Evolutionary conservation across 148 eudicot genomes (phyloP).

Genomic region (Mesembryanthemum crystallinum): DNA sequence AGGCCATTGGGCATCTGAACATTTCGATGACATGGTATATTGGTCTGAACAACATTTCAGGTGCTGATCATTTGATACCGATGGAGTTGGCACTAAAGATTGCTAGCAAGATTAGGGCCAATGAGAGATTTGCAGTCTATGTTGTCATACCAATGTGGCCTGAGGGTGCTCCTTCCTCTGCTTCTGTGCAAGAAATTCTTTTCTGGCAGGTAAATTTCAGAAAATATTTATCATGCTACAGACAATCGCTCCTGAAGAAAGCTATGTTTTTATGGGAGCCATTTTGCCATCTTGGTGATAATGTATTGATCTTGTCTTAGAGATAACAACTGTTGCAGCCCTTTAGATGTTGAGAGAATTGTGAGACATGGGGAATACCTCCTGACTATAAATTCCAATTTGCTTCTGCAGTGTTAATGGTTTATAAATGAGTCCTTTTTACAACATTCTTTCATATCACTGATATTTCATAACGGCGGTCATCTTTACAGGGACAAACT

Average conservation of each 20-base stretch:
- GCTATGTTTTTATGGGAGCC: too few relatives aligned
- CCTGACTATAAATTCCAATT: too few relatives aligned
- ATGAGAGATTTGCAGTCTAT: slow-evolving; percentile 58
- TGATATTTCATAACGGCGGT: neutral
- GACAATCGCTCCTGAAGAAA: too few relatives aligned
- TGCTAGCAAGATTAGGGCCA: slow-evolving; percentile 59
- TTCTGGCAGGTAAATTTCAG: slow-evolving; percentile 58
- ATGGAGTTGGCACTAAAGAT: slow-evolving; percentile 62
- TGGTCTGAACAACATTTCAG: slow-evolving; percentile 20
- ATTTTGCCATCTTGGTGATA: too few relatives aligned
- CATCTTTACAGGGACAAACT: slow-evolving; percentile 42
- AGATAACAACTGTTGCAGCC: too few relatives aligned
- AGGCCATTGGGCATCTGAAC: neutral
- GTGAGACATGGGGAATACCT: too few relatives aligned
- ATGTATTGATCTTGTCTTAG: too few relatives aligned
- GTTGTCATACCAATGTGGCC: slow-evolving; percentile 78
- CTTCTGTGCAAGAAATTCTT: slow-evolving; percentile 60
- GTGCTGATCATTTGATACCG: slow-evolving; percentile 63
- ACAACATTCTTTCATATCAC: neutral
- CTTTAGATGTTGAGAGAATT: too few relatives aligned
- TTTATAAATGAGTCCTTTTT: too few relatives aligned
- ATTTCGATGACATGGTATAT: neutral
- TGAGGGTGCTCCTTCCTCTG: slow-evolving; percentile 54
- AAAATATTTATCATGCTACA: neutral
- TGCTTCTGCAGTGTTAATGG: too few relatives aligned